These are phyloP conservation scores for Saussurea involucrata DNA, from an alignment of 129 eudicot species.

Conservation along the genomic window DNA sequence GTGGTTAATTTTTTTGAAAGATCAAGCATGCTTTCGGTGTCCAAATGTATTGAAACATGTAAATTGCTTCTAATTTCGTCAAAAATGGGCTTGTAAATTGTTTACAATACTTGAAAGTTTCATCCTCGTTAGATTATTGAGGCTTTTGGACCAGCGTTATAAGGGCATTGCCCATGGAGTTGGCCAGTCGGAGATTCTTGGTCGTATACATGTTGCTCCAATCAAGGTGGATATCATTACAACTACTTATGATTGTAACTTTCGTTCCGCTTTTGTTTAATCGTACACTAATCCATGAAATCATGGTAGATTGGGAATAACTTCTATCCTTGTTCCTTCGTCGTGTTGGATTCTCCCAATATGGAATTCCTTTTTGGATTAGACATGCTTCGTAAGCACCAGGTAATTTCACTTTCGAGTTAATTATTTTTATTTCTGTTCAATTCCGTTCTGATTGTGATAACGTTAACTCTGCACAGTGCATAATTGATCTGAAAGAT, in stretches of 20 bases:
- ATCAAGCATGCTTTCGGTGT: neutral
- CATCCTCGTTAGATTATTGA: slow-evolving; percentile 43
- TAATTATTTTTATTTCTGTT: neutral
- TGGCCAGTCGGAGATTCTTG: slow-evolving; percentile 75
- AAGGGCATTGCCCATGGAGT: slow-evolving; percentile 83
- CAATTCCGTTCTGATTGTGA: neutral
- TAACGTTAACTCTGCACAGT: slow-evolving; percentile 31
- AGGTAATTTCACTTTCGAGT: slow-evolving; percentile 30
- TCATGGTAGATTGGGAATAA: slow-evolving; percentile 52
- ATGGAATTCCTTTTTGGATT: slow-evolving; percentile 81
- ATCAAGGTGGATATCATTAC: slow-evolving; percentile 47
- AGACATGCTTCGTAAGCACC: slow-evolving; percentile 81
- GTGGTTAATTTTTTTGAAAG: neutral
- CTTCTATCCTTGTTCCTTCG: slow-evolving; percentile 68
- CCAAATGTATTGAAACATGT: neutral
- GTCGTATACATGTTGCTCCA: slow-evolving; percentile 79
- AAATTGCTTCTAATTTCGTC: neutral
- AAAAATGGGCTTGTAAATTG: neutral
- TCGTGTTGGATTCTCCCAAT: slow-evolving; percentile 73
- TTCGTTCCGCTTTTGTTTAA: neutral
- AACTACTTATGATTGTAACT: neutral
- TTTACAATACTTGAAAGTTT: neutral
- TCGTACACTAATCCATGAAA: neutral
- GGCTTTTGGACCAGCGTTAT: slow-evolving; percentile 67
- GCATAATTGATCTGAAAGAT: slow-evolving; percentile 76